A percentile compares a stretch with the other conserved stretches of the same genome.
Conservation (phyloP, 2,329 filamentous ascomycete species). For the Calonectria honghensis region DNA sequence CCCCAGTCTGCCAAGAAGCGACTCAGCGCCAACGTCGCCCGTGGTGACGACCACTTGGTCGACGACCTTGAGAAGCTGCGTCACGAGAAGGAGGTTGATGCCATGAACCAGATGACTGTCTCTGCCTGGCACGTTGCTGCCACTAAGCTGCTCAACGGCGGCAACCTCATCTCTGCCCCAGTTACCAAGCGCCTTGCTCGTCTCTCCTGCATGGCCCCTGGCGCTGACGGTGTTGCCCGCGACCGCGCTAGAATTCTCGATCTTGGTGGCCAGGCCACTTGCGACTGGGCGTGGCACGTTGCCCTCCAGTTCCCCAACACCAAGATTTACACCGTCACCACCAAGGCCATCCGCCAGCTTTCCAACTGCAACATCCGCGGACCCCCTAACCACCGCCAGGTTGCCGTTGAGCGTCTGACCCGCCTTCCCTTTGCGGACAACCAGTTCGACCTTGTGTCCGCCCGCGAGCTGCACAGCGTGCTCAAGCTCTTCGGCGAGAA, state of each 20-base stretch:
- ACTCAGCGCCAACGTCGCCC: constrained; percentile 82
- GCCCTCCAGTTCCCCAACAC: constrained; percentile 89
- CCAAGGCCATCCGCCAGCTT: constrained; percentile 80
- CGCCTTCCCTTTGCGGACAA: constrained; percentile 89
- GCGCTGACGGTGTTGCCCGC: constrained; percentile 65
- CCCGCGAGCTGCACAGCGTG: constrained; percentile 88
- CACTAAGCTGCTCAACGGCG: constrained; percentile 77
- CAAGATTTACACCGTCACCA: constrained; percentile 91
- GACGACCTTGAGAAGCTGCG: constrained; percentile 79
- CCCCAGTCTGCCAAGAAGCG: constrained; percentile 82
- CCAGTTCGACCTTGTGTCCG: constrained; percentile 94
- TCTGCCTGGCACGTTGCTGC: constrained; percentile 78
- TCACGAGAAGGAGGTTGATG: constrained; percentile 87
- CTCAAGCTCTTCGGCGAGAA: constrained; percentile 84
- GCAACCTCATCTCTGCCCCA: constrained; percentile 78
- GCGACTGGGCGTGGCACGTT: constrained; percentile 97
- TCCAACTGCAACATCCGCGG: constrained; percentile 86
- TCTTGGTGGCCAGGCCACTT: constrained; percentile 87
- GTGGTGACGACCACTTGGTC: constrained; percentile 79
- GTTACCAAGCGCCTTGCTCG: constrained; percentile 77
- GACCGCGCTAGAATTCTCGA: constrained; percentile 84
- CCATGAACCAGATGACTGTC: constrained; percentile 81
- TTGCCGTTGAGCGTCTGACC: constrained; percentile 85
- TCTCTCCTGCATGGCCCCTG: constrained; percentile 69
- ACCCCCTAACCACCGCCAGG: constrained; percentile 89